Base-by-base conservation (phyloP, 1,284 basidiomycete species). In the Sphagnurus paluster region DNA sequence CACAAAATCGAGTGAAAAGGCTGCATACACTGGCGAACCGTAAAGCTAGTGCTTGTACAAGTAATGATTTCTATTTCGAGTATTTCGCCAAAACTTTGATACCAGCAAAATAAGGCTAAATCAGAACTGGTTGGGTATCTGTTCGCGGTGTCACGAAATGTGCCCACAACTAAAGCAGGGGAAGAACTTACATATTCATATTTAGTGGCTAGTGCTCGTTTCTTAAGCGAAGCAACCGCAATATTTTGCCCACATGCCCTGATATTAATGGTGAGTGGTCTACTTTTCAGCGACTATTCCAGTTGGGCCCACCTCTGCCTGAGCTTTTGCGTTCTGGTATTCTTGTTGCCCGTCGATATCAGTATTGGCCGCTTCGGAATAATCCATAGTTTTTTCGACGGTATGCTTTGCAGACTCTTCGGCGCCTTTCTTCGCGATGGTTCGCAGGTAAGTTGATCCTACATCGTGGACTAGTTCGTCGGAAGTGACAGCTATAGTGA, bases 221-320 rank as follows among this genome's bases (percentile, higher is more conserved):
- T 34, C 42, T 37, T 43, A 46, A 23, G 50, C 13, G 41, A 62
- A 54, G 52, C 60, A 65, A 4, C 60, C 55, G 34, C 62, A 64
- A 26, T 59, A 62, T 47, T 59, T 62, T 17, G 56, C 48, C 58
- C 60, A 62, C 42, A 61, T 28, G 5, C 60, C 59, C 62, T 65
- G 37, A 10, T 29, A 17, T 13, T 14, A 32, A 23, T 20, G 40
- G 39, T 16, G 11, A 42, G 17, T 4, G 33, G 5, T 9, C 20
- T n/a, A 28, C 6, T 10, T 11, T n/a, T 28, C 3, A 26, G n/a
- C n/a, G 23, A 37, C 17, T 1, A 30, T 19, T 25, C 23, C 3
- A 4, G 5, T 19, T 39, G 33, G 17, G 42, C 54, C 44, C 36
- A 61, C 62, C 56, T 63, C 53, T 19, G 57, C 62, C 28, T 62